Conservation (phyloP, 2,329 filamentous ascomycete genomes). For the Onygenales sp. region DNA sequence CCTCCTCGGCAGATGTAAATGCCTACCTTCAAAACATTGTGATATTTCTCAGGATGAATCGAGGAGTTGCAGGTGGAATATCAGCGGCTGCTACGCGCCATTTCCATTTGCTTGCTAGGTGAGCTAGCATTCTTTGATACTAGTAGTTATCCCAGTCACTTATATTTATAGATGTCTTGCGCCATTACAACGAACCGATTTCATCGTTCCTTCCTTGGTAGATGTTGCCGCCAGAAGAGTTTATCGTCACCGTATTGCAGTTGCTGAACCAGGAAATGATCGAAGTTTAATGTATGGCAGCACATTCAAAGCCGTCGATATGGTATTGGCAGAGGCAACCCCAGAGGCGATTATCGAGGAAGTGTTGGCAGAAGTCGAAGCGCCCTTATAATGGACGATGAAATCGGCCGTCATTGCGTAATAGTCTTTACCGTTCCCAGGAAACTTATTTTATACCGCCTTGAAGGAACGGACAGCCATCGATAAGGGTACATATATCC, state of each 20-base stretch:
- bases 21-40: constrained; percentile 83
- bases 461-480: too few species aligned
- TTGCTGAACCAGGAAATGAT: constrained; percentile 62
- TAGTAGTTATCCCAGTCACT: constrained; percentile 13
- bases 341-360: constrained; percentile 50
- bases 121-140: constrained; percentile 12
- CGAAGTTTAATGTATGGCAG: constrained; percentile 92
- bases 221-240: constrained; percentile 75
- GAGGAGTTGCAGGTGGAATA: constrained; percentile 70
- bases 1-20: constrained; percentile 64
- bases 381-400: constrained; percentile 37
- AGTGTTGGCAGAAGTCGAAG: constrained; percentile 47
- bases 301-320: constrained; percentile 57
- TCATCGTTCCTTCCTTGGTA: constrained; percentile 74
- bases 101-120: constrained; percentile 58
- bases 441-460: too few species aligned
- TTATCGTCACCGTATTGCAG: constrained; percentile 71
- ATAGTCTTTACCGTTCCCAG: neutral
- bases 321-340: constrained; percentile 52
- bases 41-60: constrained; percentile 77
- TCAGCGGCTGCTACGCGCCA: constrained; percentile 71
- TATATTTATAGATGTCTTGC: constrained; percentile 54
- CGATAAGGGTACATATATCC: too few species aligned
- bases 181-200: constrained; percentile 69
- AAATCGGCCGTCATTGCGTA: neutral